Percentiles rank a stretch among this genome's conserved stretches.
These are phyloP conservation scores for Podospora tetraspora DNA, from an alignment of 495 filamentous ascomycete species.

Conservation along the genomic window DNA sequence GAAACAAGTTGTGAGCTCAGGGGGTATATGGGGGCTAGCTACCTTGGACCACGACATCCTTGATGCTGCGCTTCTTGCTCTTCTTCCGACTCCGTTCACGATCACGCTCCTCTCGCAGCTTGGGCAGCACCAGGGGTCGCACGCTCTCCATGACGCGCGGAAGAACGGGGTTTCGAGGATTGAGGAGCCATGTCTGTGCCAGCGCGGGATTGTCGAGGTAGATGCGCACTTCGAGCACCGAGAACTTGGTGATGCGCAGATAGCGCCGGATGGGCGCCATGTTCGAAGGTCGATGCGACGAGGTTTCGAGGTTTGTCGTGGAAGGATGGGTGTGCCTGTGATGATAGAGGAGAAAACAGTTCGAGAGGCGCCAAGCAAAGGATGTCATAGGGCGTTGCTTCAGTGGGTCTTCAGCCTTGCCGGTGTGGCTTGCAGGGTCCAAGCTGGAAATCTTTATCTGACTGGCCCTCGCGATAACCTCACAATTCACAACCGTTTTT, in stretches of 20 bases:
- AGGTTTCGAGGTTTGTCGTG: not conserved
- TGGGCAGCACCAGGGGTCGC: constrained; percentile 78
- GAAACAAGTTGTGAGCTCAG: not conserved
- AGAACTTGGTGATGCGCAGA: constrained; percentile 77
- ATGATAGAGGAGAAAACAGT: not conserved
- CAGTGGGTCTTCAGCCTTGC: constrained; percentile 20
- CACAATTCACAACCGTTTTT: not conserved
- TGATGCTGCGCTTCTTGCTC: constrained; percentile 67
- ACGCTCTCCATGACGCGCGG: constrained; percentile 77
- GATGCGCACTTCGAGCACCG: constrained; percentile 89
- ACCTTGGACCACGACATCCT: constrained; percentile 85
- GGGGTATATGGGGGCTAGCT: not conserved
- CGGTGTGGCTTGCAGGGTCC: constrained; percentile 16
- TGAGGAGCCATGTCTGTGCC: constrained; percentile 73
- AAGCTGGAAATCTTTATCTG: not conserved
- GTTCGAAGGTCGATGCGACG: constrained; percentile 8
- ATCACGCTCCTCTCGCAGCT: constrained; percentile 83
- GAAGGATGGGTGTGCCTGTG: not conserved
- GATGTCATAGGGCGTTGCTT: not conserved
- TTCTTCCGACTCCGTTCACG: constrained; percentile 51
- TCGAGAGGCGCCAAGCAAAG: not conserved
- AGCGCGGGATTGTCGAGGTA: constrained; percentile 89
- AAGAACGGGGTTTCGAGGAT: constrained; percentile 63
- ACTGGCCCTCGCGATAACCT: constrained; percentile 10
- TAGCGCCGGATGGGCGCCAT: constrained; percentile 85